Conservation (phyloP, 163 green algal species). For the Coccomyxa subellipsoidea region DNA sequence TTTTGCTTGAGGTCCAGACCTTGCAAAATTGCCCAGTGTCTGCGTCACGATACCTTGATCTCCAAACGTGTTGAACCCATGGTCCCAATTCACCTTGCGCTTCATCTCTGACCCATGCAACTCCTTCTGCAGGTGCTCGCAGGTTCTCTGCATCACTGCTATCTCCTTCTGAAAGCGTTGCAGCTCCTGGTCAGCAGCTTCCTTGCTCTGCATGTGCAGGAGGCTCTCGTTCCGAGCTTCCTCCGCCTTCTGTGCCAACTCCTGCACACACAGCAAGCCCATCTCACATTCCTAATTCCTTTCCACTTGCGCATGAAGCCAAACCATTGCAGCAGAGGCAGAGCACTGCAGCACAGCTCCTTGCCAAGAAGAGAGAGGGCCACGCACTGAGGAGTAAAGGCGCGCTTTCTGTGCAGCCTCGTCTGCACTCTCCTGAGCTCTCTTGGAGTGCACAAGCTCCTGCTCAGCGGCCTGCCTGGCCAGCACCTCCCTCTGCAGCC, state of each 20-base stretch:
- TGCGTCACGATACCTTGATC: too few relatives aligned
- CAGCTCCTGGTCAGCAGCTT: not conserved
- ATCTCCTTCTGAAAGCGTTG: not conserved
- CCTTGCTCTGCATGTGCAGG: not conserved
- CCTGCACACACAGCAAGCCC: not conserved
- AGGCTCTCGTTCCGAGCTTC: not conserved
- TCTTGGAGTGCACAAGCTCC: not conserved
- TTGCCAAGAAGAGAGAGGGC: not conserved
- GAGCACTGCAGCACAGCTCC: not conserved
- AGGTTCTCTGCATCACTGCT: not conserved
- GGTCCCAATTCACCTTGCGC: not conserved
- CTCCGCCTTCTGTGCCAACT: not conserved
- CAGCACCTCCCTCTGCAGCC: not conserved
- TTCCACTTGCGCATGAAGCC: not conserved
- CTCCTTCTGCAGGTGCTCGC: not conserved
- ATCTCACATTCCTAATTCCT: too few relatives aligned
- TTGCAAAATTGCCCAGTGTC: too few relatives aligned
- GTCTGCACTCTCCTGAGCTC: not conserved
- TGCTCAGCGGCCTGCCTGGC: not conserved
- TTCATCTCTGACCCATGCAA: not conserved
- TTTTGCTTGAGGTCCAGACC: too few relatives aligned
- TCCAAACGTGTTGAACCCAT: too few relatives aligned
- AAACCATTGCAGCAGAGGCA: not conserved
- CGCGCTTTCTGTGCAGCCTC: not conserved
- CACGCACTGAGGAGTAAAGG: not conserved